A percentile compares a stretch with the other conserved stretches of the same genome.
Evolutionary conservation across 768 basidiomycete species (phyloP).

Genomic region (Lentinula aciculospora): DNA sequence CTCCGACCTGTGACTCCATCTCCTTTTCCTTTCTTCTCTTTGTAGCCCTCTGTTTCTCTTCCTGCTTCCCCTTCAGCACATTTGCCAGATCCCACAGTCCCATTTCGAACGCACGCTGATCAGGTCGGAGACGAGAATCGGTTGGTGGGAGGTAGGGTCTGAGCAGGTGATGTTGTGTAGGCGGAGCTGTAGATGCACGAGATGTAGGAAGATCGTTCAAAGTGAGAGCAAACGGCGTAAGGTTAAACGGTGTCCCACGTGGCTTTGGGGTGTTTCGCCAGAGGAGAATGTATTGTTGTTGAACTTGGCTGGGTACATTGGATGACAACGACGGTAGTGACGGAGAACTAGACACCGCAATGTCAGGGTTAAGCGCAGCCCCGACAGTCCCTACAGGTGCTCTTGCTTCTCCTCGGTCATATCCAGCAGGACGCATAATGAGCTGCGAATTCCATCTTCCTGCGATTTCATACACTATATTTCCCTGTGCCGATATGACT

Average conservation of each 20-base stretch:
- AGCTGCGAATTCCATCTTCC: slow-evolving; percentile 96
- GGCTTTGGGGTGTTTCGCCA: slow-evolving; percentile 92
- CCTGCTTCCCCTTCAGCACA: slow-evolving; percentile 70
- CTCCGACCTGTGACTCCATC: slow-evolving; percentile 30
- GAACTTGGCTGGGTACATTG: slow-evolving; percentile 32
- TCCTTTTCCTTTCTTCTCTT: slow-evolving; percentile 72
- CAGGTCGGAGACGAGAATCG: slow-evolving; percentile 88
- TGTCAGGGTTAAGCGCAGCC: no score
- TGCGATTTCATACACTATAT: slow-evolving; percentile 80
- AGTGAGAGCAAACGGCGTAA: slow-evolving; percentile 91
- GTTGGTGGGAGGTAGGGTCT: slow-evolving; percentile 77
- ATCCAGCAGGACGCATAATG: slow-evolving; percentile 71
- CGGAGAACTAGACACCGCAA: no score
- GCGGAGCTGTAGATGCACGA: not conserved
- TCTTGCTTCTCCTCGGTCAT: no score
- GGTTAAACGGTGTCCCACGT: slow-evolving; percentile 79
- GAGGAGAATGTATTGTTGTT: slow-evolving; percentile 75
- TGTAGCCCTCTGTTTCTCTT: slow-evolving; percentile 76
- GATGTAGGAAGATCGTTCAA: slow-evolving; percentile 77
- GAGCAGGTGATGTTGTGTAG: slow-evolving; percentile 28
- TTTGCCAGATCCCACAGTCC: slow-evolving; percentile 84
- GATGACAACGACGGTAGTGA: no score
- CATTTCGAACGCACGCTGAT: slow-evolving; percentile 91
- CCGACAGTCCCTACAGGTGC: no score
- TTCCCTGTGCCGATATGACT: slow-evolving; percentile 62